Base-by-base conservation (phyloP, 768 basidiomycete species). In the Pulveroboletus sp. region DNA sequence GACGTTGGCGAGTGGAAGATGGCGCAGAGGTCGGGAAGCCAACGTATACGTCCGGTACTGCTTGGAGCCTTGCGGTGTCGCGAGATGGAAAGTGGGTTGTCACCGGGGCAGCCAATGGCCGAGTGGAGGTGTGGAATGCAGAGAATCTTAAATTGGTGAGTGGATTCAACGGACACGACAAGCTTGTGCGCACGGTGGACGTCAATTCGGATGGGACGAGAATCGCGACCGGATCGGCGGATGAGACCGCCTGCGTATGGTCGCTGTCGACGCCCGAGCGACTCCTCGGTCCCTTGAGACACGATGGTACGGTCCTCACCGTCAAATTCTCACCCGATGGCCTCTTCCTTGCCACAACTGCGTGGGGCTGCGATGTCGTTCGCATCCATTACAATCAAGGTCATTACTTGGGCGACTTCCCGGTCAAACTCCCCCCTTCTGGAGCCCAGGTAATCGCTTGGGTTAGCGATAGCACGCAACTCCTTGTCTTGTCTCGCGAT, bases 361-460 rank as follows among this genome's bases (percentile, higher is more conserved):
- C 48, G 2, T 55, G 40, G 45, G 27, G 32, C 4, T 31, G 42
- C 5, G 0, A 42, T 7, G 51, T 45, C 7, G 14, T 53, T 10
- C 48, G 51, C 5, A 30, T 58, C 24, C 50, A 54, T 6, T 37
- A 50, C 43, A 46, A 11, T 13, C n/a, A 39, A 7, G 51, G 47
- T 10, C 7, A 14, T 14, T 28, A 50, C 10, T 39, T 50, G 14
- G 5, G 27, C 27, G 33, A 47, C n/a, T 17, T 58, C 14, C 43
- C 48, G 13, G 21, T 57, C 9, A 18, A 37, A 27, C 43, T 57
- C 31, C 21, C 21, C 4, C 4, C 21, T 21, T 21, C 21, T 21
- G 21, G 21, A 35, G 15, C 15, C 17, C 47, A 57, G 21, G 41
- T 51, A 17, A 46, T 58, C 11, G 43, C 36, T 13, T 58, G 57